phyloP scores from a whole-genome alignment of 2,329 filamentous ascomycete species.

The Fonsecaea pedrosoi region DNA sequence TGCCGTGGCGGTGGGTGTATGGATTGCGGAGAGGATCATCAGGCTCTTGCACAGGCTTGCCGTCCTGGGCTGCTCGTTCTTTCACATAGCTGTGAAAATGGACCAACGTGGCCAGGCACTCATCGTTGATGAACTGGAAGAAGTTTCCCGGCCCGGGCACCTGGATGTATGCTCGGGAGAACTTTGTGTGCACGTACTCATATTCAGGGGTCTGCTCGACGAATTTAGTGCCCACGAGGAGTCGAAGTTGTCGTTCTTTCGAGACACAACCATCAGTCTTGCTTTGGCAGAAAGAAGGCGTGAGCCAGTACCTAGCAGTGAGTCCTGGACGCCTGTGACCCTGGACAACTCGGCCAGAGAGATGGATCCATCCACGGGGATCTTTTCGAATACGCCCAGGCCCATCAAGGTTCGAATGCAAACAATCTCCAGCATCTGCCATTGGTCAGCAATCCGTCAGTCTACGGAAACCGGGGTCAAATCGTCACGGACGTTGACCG shows the following conservation, averaged over 20 bases:
- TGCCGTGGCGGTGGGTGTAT: constrained; percentile 41
- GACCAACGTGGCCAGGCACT: constrained; percentile 18
- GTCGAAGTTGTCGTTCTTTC: constrained; percentile 26
- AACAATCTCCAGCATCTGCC: constrained; percentile 37
- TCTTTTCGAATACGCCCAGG: constrained; percentile 38
- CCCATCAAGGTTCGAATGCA: constrained; percentile 37
- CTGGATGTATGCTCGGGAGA: constrained; percentile 26
- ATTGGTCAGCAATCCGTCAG: background rate
- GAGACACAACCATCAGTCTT: background rate
- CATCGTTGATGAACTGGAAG: constrained; percentile 32
- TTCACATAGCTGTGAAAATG: constrained; percentile 27
- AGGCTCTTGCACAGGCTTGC: constrained; percentile 24
- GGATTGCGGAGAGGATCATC: constrained; percentile 36
- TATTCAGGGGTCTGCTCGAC: constrained; percentile 18
- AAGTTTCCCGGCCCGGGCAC: constrained; percentile 27
- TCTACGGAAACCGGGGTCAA: background rate
- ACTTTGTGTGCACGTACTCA: constrained; percentile 30
- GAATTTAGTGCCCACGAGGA: constrained; percentile 29
- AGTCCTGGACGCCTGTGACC: constrained; percentile 23
- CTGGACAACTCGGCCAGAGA: constrained; percentile 23
- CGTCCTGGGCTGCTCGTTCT: constrained; percentile 17
- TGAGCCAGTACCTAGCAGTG: constrained; percentile 19
- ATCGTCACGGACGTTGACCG: constrained; percentile 18
- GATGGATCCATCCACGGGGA: constrained; percentile 37
- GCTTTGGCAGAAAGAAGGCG: background rate